Evolutionary conservation across 495 filamentous ascomycete species (phyloP).

Genomic region (Pyrenula aspistea): DNA sequence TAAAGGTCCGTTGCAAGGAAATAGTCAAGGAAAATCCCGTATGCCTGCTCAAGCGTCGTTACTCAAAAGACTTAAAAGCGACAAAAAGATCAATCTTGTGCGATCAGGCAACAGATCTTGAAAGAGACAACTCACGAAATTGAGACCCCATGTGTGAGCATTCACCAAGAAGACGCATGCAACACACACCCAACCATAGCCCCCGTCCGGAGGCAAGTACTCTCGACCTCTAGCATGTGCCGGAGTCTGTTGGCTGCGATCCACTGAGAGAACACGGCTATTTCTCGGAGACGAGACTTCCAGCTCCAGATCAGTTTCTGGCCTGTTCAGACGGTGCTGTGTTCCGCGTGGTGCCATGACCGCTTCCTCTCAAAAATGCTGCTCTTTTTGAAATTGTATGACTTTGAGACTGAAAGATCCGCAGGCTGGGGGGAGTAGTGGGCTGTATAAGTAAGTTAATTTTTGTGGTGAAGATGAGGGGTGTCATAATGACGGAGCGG

Average conservation of each 20-base stretch:
- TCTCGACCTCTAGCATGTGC: not conserved
- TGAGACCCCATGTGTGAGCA: slow-evolving; percentile 49
- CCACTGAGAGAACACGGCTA: not conserved
- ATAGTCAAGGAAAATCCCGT: slow-evolving; percentile 52
- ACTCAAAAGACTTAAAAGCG: not conserved
- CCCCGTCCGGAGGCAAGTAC: slow-evolving; percentile 36
- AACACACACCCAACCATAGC: slow-evolving; percentile 50
- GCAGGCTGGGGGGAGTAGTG: too few relatives aligned
- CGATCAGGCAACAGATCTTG: not conserved
- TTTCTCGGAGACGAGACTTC: not conserved
- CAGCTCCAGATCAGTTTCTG: not conserved
- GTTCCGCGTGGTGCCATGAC: not conserved
- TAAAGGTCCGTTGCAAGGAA: slow-evolving; percentile 49
- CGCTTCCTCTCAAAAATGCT: not conserved
- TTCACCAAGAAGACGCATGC: slow-evolving; percentile 41
- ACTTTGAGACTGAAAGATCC: not conserved
- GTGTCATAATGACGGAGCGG: too few relatives aligned
- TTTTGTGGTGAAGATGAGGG: too few relatives aligned
- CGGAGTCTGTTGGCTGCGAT: not conserved
- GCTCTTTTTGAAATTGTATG: not conserved
- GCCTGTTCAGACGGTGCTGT: not conserved
- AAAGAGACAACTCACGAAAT: slow-evolving; percentile 26
- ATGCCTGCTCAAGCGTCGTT: slow-evolving; percentile 25
- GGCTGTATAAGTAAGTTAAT: too few relatives aligned
- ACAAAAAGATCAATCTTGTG: not conserved